phyloP scores from a whole-genome alignment of 1,139 yeast genomes.

The Taphrina deformans region DNA sequence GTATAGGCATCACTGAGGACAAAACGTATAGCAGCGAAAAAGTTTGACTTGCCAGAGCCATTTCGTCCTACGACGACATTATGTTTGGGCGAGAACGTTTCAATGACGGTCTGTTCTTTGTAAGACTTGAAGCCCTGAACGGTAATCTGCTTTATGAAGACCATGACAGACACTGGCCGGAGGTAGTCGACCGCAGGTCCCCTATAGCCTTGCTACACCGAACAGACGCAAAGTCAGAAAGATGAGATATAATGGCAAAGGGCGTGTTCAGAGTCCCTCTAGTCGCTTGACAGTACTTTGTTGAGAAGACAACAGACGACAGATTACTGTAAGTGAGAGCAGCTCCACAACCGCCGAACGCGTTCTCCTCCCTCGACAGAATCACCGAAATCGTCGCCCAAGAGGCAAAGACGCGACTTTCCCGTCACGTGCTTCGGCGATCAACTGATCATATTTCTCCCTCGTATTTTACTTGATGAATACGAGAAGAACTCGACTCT shows the following conservation, averaged over 20 bases:
- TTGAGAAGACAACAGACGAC: too few relatives aligned
- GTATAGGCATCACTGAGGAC: constrained; percentile 89
- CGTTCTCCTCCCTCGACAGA: too few relatives aligned
- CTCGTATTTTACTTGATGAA: not conserved
- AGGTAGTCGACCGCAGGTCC: too few relatives aligned
- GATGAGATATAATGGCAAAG: too few relatives aligned
- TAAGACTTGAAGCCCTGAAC: constrained; percentile 96
- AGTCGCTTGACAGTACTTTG: too few relatives aligned
- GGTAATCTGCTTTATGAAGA: constrained; percentile 50
- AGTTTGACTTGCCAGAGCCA: constrained; percentile 95
- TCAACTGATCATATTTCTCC: not conserved
- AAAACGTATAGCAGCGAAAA: constrained; percentile 92
- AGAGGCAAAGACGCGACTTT: not conserved
- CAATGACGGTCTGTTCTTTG: constrained; percentile 77
- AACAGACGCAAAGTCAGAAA: too few relatives aligned
- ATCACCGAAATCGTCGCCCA: too few relatives aligned
- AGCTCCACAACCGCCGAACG: not conserved
- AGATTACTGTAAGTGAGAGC: too few relatives aligned
- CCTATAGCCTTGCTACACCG: too few relatives aligned
- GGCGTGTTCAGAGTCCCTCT: too few relatives aligned
- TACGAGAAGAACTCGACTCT: not conserved
- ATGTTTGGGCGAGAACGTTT: constrained; percentile 72
- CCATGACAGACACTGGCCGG: too few relatives aligned
- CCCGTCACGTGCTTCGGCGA: not conserved
- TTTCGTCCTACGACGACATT: constrained; percentile 91